Evolutionary conservation across 2,329 filamentous ascomycete genomes (phyloP), one percentile per base, ranked within the genome.

Genomic region (Cercospora sp.): DNA sequence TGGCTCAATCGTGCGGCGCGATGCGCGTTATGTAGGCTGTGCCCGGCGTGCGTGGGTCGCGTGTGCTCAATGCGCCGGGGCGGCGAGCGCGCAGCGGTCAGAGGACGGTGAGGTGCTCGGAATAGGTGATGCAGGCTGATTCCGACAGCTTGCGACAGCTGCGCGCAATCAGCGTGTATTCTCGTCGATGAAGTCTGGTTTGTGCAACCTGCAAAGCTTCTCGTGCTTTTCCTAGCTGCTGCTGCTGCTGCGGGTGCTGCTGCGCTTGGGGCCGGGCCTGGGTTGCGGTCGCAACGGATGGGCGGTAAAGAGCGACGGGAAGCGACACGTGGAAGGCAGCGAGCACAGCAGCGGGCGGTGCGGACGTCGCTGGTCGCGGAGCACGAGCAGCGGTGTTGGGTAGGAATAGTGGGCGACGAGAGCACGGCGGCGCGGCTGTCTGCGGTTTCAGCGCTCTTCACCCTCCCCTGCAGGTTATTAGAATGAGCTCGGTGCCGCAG

Each of bases 231-330:
- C 40, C 59, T 48, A 61, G 59, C 59, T 61, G 59, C 59, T 61
- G 33, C 58, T 60, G 58, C 59, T 18, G 20, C 48, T 42, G 48
- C 48, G 20, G 48, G 20, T 53, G 48, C 48, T 23, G 48, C 53
- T 30, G 26, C 30, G 13, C 53, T 57, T 28, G 53, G 53, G 51
- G 12, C 23, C 8, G 23, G 23, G 26, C 13, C 26, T 18, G 53
- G 36, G 59, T 30, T 12, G 59, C 23, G 59, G 18, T 42, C 59
- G 59, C 31, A n/a, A 8, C 16, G 59, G n/a, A 42, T 42, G 59
- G 64, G 60, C 61, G 55, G 60, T 64, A 67, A 67, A 58, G 65
- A 67, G 55, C 60, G 65, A 67, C 65, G 58, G 53, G 53, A n/a
- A 28, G 18, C 45, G 45, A 51, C 45, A 51, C 45, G 45, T 51